phyloP scores from a whole-genome alignment of 805 yeast genomes.

The Scheffersomyces spartinae region DNA sequence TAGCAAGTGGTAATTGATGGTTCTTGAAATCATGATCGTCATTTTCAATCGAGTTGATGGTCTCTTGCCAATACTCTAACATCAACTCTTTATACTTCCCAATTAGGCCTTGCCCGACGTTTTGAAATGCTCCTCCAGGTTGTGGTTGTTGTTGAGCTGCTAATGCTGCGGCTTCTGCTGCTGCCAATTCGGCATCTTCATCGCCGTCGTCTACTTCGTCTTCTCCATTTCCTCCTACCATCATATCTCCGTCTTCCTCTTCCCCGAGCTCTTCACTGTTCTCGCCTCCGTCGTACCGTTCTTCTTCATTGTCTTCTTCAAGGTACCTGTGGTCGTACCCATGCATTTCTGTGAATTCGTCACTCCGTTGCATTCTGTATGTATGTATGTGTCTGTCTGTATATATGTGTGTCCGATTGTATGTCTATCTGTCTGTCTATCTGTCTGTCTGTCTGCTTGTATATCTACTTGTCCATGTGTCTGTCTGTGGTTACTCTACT shows the following conservation, averaged over 20 bases:
- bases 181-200: conserved; percentile 31
- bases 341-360: too few relatives aligned
- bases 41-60: conserved; percentile 80
- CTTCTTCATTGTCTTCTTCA: conserved; percentile 7
- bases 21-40: conserved; percentile 86
- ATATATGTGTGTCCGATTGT: too few relatives aligned
- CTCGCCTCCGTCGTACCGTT: conserved; percentile 5
- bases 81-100: conserved; percentile 78
- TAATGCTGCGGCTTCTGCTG: conserved; percentile 37
- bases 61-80: conserved; percentile 97
- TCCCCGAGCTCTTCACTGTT: conserved; percentile 14
- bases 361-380: too few relatives aligned
- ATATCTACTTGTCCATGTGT: too few relatives aligned
- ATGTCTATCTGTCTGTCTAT: too few relatives aligned
- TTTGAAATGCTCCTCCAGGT: conserved; percentile 61
- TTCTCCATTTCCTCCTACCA: conserved; percentile 11
- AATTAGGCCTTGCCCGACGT: conserved; percentile 85
- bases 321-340: too few relatives aligned
- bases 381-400: too few relatives aligned
- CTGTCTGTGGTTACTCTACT: too few relatives aligned
- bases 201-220: conserved; percentile 19
- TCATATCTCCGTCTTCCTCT: conserved; percentile 25
- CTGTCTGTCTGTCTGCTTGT: too few relatives aligned
- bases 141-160: conserved; percentile 32
- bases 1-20: conserved; percentile 89